Evolutionary conservation across 169 alveolate genomes (phyloP), one percentile per base, ranked within the genome.

Genomic region (Eimeria sp.): DNA sequence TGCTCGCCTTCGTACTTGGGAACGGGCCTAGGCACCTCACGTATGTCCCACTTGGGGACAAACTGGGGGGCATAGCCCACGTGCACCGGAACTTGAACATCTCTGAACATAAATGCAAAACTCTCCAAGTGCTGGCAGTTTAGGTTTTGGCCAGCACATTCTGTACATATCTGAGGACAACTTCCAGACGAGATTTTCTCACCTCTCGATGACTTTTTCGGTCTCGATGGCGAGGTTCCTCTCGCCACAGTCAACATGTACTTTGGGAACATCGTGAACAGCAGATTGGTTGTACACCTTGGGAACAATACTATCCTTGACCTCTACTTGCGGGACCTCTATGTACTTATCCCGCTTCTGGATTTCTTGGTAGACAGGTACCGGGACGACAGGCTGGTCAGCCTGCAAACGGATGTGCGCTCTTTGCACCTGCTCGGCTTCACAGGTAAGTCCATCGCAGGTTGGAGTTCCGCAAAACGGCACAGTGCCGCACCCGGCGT

Each of bases 1-100:
- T 98, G 99, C 96, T 98, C 98, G 49, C 99, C 99, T 92, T 97
- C 98, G 96, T 97, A 98, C 95, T 98, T 98, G 65, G 99, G 98
- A 34, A 98, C 97, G 14, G 97, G 98, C 61, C 98, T 95, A 30
- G 99, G 99, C 63, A 98, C 98, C 95, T 98, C 98, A 78, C 99
- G 97, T 57, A 98, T 97, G 92, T 98, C 99, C 99, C 99, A 98
- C 51, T 96, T 97, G 45, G 99, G 99, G 14, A 98, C 97, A 70
- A 95, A 98, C 80, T 97, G 96, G n/a, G 99, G 99, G 40, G 98
- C 96, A 87, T 97, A 98, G 86, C 99, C 99, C 47, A 98, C 98
- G 51, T 97, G 98, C 70, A 97, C 97, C 83, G 97, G 98, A 54
- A 98, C 97, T 54, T 97, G 98, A 43, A 98, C 98, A 51, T 96